A percentile compares a stretch with the other conserved stretches of the same genome.
phyloP scores from a whole-genome alignment of 2,329 filamentous ascomycete species.

The Exophiala dermatitidis region DNA sequence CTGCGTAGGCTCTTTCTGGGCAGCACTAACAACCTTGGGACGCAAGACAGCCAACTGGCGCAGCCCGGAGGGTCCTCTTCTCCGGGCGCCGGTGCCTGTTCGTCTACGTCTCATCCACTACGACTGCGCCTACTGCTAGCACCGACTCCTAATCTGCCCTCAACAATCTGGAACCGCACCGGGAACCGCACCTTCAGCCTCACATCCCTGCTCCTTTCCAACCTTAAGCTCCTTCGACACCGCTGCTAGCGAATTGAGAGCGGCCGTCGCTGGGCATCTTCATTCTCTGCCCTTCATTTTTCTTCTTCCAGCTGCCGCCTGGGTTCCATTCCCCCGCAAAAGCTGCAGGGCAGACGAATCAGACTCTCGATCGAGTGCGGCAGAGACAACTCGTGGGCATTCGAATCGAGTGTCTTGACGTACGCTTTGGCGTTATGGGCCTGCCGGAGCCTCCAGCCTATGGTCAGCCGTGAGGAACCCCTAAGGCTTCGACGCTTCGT shows the following conservation, averaged over 20 bases:
- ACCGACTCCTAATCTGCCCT: not conserved
- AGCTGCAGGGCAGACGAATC: not conserved
- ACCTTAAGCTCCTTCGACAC: not conserved
- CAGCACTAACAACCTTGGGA: no score
- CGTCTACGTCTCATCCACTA: not conserved
- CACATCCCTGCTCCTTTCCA: not conserved
- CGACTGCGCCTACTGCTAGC: not conserved
- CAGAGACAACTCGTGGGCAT: not conserved
- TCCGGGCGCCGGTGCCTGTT: no score
- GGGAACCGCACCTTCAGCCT: not conserved
- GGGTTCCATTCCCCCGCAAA: constrained; percentile 17
- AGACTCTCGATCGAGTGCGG: constrained; percentile 3
- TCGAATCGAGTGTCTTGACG: constrained; percentile 9
- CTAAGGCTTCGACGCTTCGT: not conserved
- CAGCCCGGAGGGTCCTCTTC: no score
- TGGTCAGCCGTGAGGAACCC: not conserved
- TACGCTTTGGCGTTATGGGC: not conserved
- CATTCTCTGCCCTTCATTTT: not conserved
- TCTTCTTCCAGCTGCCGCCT: constrained; percentile 4
- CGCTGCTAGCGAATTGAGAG: not conserved
- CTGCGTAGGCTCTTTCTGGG: not conserved
- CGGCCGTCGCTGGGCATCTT: not conserved
- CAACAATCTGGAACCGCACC: not conserved
- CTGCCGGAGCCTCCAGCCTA: not conserved
- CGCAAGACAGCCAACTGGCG: no score